Conservation (phyloP, 2,329 filamentous ascomycete species). For the Claviceps digitariae region DNA sequence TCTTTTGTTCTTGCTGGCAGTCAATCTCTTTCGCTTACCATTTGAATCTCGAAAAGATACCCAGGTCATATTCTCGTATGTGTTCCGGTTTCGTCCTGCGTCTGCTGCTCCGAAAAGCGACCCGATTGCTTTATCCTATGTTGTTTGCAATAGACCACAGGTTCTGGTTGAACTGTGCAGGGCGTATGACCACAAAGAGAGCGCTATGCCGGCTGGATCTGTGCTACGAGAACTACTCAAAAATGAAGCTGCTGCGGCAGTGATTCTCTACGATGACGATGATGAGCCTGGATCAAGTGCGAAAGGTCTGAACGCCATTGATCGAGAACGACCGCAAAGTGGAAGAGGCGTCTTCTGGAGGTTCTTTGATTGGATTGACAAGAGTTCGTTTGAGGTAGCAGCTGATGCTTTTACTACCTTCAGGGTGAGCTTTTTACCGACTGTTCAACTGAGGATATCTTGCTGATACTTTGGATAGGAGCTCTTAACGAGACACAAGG, state of each 20-base stretch:
- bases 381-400: constrained; percentile 89
- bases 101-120: constrained; percentile 55
- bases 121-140: constrained; percentile 75
- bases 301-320: constrained; percentile 66
- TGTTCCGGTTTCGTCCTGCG: constrained; percentile 75
- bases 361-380: constrained; percentile 96
- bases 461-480: constrained; percentile 41
- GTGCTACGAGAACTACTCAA: constrained; percentile 81
- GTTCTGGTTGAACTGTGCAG: constrained; percentile 79
- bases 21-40: constrained; percentile 69
- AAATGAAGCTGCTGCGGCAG: constrained; percentile 77
- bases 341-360: constrained; percentile 88
- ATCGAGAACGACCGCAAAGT: constrained; percentile 59
- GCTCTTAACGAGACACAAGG: constrained; percentile 87
- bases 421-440: constrained; percentile 43
- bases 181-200: constrained; percentile 82
- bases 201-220: constrained; percentile 79
- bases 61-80: constrained; percentile 89
- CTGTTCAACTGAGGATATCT: neutral
- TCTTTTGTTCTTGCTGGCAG: constrained; percentile 70
- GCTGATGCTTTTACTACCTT: constrained; percentile 98
- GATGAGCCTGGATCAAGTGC: constrained; percentile 54
- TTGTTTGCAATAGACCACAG: constrained; percentile 74
- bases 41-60: constrained; percentile 96
- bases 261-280: constrained; percentile 87